These are phyloP conservation scores for Phytophthora cryptogea DNA, from an alignment of 352 stramenopile species.

Conservation along the genomic window DNA sequence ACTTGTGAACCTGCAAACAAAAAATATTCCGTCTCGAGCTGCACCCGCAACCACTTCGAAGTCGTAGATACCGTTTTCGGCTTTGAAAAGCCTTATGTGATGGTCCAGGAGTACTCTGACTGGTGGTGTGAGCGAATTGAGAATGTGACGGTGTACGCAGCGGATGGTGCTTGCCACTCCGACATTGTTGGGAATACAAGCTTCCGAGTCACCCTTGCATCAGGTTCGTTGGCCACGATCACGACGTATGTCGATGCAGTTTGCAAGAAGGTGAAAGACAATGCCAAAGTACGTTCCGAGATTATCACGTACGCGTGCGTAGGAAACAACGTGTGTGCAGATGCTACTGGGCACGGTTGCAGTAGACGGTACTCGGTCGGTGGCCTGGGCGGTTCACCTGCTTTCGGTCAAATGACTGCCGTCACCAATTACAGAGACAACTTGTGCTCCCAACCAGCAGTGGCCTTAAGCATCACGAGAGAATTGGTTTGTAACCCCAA, in stretches of 20 bases:
- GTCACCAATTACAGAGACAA: background rate
- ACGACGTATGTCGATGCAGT: constrained; percentile 1
- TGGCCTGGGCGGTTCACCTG: constrained; percentile 5
- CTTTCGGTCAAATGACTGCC: constrained; percentile 3
- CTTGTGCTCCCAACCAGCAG: constrained; percentile 7
- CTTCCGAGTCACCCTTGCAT: constrained; percentile 3
- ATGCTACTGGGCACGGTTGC: background rate
- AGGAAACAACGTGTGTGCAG: background rate
- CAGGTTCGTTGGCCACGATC: constrained; percentile 1
- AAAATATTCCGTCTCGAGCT: constrained; percentile 3
- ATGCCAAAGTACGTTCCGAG: background rate
- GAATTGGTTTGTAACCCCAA: constrained; percentile 4
- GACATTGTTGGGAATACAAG: constrained; percentile 9
- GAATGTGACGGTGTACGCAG: constrained; percentile 3
- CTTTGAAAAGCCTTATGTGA: background rate
- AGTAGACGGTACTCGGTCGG: constrained; percentile 9
- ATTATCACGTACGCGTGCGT: constrained; percentile 4
- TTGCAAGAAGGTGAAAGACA: background rate
- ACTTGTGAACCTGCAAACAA: background rate
- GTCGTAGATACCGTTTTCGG: background rate
- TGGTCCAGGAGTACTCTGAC: background rate
- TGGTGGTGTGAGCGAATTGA: background rate
- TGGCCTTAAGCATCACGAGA: background rate
- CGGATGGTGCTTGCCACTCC: constrained; percentile 8
- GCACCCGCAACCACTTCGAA: constrained; percentile 1